phyloP scores from a whole-genome alignment of 768 basidiomycete species.

The Kwoniella sp. region DNA sequence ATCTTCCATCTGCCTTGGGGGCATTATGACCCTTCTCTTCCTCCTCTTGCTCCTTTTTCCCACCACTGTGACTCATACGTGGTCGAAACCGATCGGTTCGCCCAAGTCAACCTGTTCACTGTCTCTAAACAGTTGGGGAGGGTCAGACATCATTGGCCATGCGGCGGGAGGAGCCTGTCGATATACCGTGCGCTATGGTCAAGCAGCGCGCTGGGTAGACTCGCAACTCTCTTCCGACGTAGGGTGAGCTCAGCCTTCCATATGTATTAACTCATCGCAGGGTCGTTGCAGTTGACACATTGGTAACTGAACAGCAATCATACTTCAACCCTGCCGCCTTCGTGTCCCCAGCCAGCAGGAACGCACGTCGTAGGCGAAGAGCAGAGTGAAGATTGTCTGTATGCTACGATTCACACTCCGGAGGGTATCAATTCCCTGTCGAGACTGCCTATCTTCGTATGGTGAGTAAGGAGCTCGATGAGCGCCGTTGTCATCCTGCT shows the following conservation, averaged over 20 bases:
- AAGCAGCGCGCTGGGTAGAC: constrained; percentile 32
- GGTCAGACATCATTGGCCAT: background rate
- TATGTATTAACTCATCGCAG: too few species aligned
- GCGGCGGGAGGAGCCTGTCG: constrained; percentile 29
- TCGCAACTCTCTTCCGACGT: background rate
- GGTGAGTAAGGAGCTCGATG: too few species aligned
- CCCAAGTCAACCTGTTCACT: background rate
- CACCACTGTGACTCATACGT: background rate
- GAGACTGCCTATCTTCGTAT: constrained; percentile 53
- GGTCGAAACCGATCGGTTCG: background rate
- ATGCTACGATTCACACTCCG: constrained; percentile 74
- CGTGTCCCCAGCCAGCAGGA: constrained; percentile 69
- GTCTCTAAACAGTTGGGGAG: background rate
- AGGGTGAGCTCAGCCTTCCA: background rate
- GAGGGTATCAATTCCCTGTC: constrained; percentile 52
- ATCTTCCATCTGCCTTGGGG: background rate
- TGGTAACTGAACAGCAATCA: constrained; percentile 6
- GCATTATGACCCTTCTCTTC: background rate
- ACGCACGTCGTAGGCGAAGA: constrained; percentile 56
- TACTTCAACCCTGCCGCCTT: constrained; percentile 63
- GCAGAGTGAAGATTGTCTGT: constrained; percentile 77
- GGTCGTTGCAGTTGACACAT: background rate
- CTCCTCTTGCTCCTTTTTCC: background rate
- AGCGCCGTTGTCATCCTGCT: background rate
- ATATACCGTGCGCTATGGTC: constrained; percentile 35